A percentile compares a stretch with the other conserved stretches of the same genome.
phyloP scores from a whole-genome alignment of 805 yeast genomes.

The Starmerella geochares region DNA sequence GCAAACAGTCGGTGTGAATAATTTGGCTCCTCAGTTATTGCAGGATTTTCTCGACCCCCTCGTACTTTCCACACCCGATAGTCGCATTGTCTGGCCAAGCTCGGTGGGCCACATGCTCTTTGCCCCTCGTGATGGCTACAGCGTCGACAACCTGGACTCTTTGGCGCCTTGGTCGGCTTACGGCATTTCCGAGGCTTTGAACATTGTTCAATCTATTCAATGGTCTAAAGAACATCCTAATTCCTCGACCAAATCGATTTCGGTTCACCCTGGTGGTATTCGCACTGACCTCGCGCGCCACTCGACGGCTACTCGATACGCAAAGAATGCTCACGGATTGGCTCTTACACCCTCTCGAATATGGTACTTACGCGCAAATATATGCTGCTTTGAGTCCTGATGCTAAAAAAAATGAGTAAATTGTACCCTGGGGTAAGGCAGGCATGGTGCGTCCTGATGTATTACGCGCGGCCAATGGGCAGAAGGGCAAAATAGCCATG shows the following conservation, averaged over 20 bases:
- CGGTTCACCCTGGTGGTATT: constrained; percentile 38
- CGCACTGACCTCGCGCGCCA: constrained; percentile 33
- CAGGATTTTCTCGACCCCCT: constrained; percentile 33
- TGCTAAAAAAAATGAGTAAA: constrained; percentile 32
- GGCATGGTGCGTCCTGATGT: constrained; percentile 36
- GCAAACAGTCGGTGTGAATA: constrained; percentile 39
- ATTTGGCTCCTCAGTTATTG: constrained; percentile 39
- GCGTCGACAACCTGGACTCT: constrained; percentile 32
- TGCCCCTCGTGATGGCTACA: constrained; percentile 31
- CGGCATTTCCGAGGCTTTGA: constrained; percentile 39
- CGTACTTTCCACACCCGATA: constrained; percentile 32
- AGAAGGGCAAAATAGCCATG: constrained; percentile 32
- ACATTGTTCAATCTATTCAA: constrained; percentile 32
- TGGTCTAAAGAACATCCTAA: constrained; percentile 33
- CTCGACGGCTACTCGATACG: constrained; percentile 1
- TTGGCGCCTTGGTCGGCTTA: constrained; percentile 23
- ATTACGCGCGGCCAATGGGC: constrained; percentile 29
- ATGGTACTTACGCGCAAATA: constrained; percentile 40
- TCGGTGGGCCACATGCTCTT: constrained; percentile 33
- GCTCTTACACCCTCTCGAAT: constrained; percentile 24
- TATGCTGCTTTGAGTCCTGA: constrained; percentile 38
- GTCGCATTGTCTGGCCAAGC: constrained; percentile 40
- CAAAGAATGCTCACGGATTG: constrained; percentile 2
- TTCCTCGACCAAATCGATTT: constrained; percentile 30
- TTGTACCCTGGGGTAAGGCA: constrained; percentile 38